A percentile compares a stretch with the other conserved stretches of the same genome.
phyloP scores from a whole-genome alignment of 1,139 yeast genomes.

The Protomyces lactucae-debilis region DNA sequence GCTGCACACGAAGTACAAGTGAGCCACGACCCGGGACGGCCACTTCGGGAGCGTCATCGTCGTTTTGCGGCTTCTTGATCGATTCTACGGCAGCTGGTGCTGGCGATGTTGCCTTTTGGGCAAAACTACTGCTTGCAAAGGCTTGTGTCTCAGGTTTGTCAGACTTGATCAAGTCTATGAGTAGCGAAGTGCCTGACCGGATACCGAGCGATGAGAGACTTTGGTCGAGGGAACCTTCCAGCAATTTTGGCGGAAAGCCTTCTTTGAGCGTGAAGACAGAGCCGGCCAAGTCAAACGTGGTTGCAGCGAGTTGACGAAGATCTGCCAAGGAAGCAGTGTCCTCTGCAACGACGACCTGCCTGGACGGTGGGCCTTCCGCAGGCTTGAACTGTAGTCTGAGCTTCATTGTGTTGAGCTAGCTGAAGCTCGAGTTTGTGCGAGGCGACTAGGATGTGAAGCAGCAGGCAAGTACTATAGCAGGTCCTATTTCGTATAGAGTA shows the following conservation, averaged over 20 bases:
- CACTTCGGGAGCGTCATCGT: conserved; percentile 6
- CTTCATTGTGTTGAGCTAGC: neutral
- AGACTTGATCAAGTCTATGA: conserved; percentile 38
- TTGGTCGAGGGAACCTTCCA: conserved; percentile 39
- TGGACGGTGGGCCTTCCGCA: neutral
- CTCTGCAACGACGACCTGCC: conserved; percentile 34
- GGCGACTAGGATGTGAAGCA: neutral
- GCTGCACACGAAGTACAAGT: conserved; percentile 55
- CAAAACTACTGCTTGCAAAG: neutral
- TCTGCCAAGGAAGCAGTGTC: conserved; percentile 37
- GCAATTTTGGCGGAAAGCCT: conserved; percentile 59
- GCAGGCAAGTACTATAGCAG: too few species aligned
- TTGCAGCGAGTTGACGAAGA: conserved; percentile 32
- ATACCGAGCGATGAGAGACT: conserved; percentile 46
- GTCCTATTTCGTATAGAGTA: too few species aligned
- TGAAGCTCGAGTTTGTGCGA: neutral
- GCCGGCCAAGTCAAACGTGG: conserved; percentile 10
- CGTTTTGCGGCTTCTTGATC: neutral
- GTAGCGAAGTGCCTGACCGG: conserved; percentile 55
- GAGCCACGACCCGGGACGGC: conserved; percentile 32
- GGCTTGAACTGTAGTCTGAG: conserved; percentile 7
- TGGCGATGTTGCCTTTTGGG: neutral
- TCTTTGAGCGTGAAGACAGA: conserved; percentile 40
- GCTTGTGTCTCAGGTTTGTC: neutral
- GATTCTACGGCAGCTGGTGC: neutral